These are phyloP conservation scores for Aspergillus nanangensis DNA, from an alignment of 495 filamentous ascomycete species.

Conservation along the genomic window DNA sequence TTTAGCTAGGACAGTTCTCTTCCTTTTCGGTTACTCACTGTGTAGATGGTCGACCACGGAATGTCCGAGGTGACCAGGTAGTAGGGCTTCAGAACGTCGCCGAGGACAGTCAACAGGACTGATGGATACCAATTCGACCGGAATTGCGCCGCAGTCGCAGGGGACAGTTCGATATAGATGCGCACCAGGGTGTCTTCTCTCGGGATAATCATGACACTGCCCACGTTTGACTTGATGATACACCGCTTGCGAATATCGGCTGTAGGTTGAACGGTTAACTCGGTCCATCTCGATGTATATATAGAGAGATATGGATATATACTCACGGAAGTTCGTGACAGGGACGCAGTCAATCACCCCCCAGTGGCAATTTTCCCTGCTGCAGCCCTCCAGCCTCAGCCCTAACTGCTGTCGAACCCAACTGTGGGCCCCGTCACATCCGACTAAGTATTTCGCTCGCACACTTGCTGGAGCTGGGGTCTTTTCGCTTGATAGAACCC, in stretches of 20 bases:
- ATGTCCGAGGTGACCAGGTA: slow-evolving; percentile 12
- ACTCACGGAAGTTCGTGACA: slow-evolving; percentile 51
- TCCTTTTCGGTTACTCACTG: not conserved
- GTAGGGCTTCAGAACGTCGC: slow-evolving; percentile 54
- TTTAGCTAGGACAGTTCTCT: not conserved
- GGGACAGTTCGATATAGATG: slow-evolving; percentile 56
- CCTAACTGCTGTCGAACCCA: slow-evolving; percentile 53
- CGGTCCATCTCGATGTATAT: not conserved
- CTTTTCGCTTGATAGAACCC: not conserved
- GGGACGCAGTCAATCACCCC: slow-evolving; percentile 55
- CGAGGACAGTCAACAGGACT: slow-evolving; percentile 26
- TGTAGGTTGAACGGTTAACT: not conserved
- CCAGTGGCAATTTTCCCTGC: slow-evolving; percentile 44
- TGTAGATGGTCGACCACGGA: slow-evolving; percentile 11
- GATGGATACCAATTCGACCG: not conserved
- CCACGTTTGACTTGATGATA: slow-evolving; percentile 51
- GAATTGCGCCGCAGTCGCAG: slow-evolving; percentile 1
- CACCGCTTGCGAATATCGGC: slow-evolving; percentile 57
- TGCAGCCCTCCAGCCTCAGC: slow-evolving; percentile 20
- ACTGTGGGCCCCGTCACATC: slow-evolving; percentile 56
- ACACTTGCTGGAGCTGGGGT: slow-evolving; percentile 10
- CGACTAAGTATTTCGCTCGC: slow-evolving; percentile 54
- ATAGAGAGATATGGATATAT: not conserved
- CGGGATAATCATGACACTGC: slow-evolving; percentile 59
- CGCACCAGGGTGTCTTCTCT: slow-evolving; percentile 57